Conservation (phyloP, 257 asterid genomes). For the Solanum peruvianum region DNA sequence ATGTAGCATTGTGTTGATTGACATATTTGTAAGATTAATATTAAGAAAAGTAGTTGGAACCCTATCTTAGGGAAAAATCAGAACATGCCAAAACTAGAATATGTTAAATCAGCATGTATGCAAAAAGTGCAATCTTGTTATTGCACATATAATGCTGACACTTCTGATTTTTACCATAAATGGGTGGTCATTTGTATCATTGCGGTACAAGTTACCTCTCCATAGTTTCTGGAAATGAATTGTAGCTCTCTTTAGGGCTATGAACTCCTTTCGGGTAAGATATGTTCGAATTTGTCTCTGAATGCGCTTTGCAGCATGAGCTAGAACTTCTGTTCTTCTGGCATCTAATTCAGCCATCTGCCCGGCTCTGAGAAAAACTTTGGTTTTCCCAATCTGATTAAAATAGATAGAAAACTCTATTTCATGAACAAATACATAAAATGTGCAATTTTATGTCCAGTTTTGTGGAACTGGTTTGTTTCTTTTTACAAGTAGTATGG, state of each 20-base stretch:
- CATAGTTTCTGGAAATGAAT: slow-evolving; percentile 53
- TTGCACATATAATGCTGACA: background rate
- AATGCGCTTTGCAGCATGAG: slow-evolving; percentile 61
- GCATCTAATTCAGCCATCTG: slow-evolving; percentile 98
- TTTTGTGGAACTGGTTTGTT: background rate
- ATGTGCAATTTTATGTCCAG: background rate
- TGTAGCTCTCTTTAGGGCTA: slow-evolving; percentile 54
- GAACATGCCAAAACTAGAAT: background rate
- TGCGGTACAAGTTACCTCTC: slow-evolving; percentile 55
- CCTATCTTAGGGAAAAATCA: background rate
- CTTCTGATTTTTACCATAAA: background rate
- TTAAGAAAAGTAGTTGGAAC: background rate
- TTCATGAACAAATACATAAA: background rate
- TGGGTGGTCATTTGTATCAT: background rate
- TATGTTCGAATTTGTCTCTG: slow-evolving; percentile 84
- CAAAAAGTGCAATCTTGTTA: background rate
- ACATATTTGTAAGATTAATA: background rate
- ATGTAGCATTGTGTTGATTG: background rate
- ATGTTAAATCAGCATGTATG: background rate
- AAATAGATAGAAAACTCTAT: background rate
- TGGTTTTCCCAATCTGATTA: slow-evolving; percentile 78
- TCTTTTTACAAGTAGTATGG: background rate
- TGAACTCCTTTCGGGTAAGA: slow-evolving; percentile 67
- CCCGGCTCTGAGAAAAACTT: slow-evolving; percentile 95
- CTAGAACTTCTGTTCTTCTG: slow-evolving; percentile 78